Percentiles rank a stretch among this genome's conserved stretches.
phyloP scores from a whole-genome alignment of 192 early-diverging fungal species.

The Coemansia sp. region DNA sequence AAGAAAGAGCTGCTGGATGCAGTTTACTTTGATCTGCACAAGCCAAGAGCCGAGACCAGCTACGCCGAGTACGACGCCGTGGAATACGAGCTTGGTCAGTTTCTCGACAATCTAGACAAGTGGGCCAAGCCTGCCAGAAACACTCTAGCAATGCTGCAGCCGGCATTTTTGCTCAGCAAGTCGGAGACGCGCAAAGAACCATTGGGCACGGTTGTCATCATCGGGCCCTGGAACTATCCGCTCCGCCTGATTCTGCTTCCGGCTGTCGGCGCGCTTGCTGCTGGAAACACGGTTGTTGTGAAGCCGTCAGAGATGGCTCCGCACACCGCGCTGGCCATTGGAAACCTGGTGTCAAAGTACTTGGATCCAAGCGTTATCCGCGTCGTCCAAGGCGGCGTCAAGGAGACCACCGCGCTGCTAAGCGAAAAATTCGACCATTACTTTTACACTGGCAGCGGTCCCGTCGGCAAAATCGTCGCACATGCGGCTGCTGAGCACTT shows the following conservation, averaged over 20 bases:
- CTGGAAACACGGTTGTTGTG: slow-evolving; percentile 78
- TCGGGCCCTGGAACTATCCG: slow-evolving; percentile 69
- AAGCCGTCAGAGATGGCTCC: slow-evolving; percentile 82
- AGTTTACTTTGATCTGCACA: slow-evolving; percentile 56
- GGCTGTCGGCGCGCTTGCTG: slow-evolving; percentile 79
- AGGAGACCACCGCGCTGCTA: slow-evolving; percentile 73
- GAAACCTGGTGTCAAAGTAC: slow-evolving; percentile 66
- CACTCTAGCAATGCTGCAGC: slow-evolving; percentile 17
- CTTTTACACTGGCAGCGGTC: slow-evolving; percentile 84
- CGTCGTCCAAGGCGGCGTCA: slow-evolving; percentile 72
- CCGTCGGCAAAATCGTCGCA: slow-evolving; percentile 79
- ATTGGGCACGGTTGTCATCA: slow-evolving; percentile 67
- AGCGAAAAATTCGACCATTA: slow-evolving; percentile 81
- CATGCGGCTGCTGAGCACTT: slow-evolving; percentile 78
- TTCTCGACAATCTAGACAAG: slow-evolving; percentile 58
- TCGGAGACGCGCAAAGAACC: slow-evolving; percentile 67
- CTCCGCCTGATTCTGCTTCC: slow-evolving; percentile 68
- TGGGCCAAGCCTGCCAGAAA: slow-evolving; percentile 53
- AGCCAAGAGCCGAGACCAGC: slow-evolving; percentile 51
- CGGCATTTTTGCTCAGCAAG: slow-evolving; percentile 48
- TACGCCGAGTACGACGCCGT: slow-evolving; percentile 54
- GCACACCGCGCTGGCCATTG: slow-evolving; percentile 60
- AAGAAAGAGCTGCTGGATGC: slow-evolving; percentile 55
- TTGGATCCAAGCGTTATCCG: slow-evolving; percentile 61
- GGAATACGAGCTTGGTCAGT: slow-evolving; percentile 53